Percentiles rank a stretch among this genome's conserved stretches.
Evolutionary conservation across 108 stramenopile species (phyloP).

Genomic region (Conticribra guillardii): DNA sequence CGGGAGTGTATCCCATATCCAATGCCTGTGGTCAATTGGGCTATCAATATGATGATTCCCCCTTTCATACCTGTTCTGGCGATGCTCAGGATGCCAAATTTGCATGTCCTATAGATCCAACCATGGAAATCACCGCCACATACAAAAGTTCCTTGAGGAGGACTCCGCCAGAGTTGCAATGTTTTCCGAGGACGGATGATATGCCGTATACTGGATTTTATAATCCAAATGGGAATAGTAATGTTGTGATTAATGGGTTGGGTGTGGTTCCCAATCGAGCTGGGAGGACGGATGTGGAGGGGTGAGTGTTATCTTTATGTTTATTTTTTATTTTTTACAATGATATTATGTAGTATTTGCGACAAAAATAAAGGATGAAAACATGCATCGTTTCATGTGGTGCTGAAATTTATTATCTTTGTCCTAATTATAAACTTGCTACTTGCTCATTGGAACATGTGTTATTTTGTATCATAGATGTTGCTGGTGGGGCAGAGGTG

Average conservation of each 20-base stretch:
- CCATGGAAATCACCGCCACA: conserved; percentile 22
- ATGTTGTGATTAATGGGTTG: conserved; percentile 1
- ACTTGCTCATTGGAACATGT: no score
- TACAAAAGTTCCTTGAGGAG: conserved; percentile 13
- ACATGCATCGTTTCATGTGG: not conserved
- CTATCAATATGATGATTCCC: conserved; percentile 20
- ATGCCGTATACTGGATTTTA: conserved; percentile 27
- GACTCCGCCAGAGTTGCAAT: conserved; percentile 25
- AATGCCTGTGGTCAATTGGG: conserved; percentile 43
- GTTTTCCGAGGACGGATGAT: conserved; percentile 15
- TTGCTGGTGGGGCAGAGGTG: conserved; percentile 50
- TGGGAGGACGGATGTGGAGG: conserved; percentile 50
- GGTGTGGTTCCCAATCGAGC: not conserved
- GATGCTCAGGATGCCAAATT: conserved; percentile 9
- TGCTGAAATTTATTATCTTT: no score
- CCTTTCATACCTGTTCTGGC: not conserved
- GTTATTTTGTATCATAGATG: no score
- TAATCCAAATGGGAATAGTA: conserved; percentile 4
- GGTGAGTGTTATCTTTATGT: not conserved
- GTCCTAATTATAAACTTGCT: no score
- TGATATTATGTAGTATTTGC: not conserved
- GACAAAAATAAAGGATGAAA: not conserved
- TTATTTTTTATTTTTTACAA: not conserved
- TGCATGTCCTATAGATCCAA: conserved; percentile 8
- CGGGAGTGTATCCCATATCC: conserved; percentile 32